These are phyloP conservation scores for Aspergillus unguis DNA, from an alignment of 2,329 filamentous ascomycete species.

Conservation along the genomic window DNA sequence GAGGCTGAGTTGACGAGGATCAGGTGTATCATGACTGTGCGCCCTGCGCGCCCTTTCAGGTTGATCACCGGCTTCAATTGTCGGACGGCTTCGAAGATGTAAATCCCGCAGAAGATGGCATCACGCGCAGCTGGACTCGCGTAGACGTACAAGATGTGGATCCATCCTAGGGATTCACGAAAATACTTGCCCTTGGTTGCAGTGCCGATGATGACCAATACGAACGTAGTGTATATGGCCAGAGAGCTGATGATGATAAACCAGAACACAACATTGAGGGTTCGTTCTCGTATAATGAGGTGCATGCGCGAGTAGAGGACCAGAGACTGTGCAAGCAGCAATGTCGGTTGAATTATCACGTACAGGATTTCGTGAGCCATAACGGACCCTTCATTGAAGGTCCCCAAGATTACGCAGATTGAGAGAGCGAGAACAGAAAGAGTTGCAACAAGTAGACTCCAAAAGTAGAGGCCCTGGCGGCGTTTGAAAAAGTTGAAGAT, in stretches of 20 bases:
- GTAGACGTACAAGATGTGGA: constrained; percentile 51
- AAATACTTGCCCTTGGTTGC: not conserved
- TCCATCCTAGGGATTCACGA: constrained; percentile 1
- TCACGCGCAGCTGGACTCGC: constrained; percentile 52
- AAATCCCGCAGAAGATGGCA: constrained; percentile 48
- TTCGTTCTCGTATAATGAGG: constrained; percentile 35
- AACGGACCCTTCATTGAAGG: not conserved
- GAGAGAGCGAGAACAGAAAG: constrained; percentile 35
- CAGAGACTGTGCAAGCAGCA: constrained; percentile 39
- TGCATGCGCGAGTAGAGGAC: constrained; percentile 48
- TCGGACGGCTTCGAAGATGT: constrained; percentile 49
- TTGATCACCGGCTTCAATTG: constrained; percentile 39
- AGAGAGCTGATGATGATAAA: constrained; percentile 42
- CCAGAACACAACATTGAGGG: constrained; percentile 35
- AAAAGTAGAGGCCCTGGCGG: constrained; percentile 47
- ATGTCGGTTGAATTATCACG: constrained; percentile 29
- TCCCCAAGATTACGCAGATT: constrained; percentile 23
- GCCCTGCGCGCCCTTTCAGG: constrained; percentile 35
- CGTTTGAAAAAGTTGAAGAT: constrained; percentile 44
- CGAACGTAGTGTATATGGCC: constrained; percentile 33
- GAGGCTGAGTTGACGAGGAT: constrained; percentile 43
- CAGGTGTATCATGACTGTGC: constrained; percentile 42
- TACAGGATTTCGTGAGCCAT: too few relatives aligned
- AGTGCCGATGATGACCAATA: constrained; percentile 22
- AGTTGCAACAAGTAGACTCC: constrained; percentile 41